phyloP scores from a whole-genome alignment of 1,139 yeast species.

The Pneumocystis canis region DNA sequence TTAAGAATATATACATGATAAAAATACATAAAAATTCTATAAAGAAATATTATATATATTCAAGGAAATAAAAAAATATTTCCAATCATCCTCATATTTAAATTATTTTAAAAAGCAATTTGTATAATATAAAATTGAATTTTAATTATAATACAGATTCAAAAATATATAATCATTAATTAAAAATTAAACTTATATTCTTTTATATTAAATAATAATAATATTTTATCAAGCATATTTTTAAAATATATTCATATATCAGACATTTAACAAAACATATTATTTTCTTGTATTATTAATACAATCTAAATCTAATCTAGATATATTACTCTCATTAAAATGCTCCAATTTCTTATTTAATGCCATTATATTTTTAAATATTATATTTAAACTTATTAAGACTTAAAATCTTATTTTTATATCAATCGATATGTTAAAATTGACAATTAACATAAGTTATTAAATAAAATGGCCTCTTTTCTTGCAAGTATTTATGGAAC shows the following conservation, averaged over 20 bases:
- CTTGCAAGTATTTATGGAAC: conserved; percentile 30
- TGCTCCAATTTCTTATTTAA: no score
- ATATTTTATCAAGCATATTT: neutral
- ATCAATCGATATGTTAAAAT: neutral
- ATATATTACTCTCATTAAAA: no score
- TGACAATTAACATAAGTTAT: neutral
- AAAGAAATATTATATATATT: no score
- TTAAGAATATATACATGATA: neutral
- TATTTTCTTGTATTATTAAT: neutral
- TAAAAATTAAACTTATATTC: neutral
- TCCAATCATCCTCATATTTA: neutral
- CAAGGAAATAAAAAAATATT: neutral
- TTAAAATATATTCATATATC: neutral
- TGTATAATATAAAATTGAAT: neutral
- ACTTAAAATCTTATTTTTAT: no score
- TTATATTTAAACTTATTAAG: no score
- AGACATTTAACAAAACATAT: neutral
- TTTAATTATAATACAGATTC: neutral
- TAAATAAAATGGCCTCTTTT: conserved; percentile 23
- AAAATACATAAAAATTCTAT: neutral
- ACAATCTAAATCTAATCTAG: no score
- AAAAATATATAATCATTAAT: neutral
- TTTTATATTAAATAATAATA: neutral
- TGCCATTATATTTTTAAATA: no score
- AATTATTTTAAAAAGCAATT: neutral